Conservation (phyloP, 345 rosid species). For the Pugionium dolabratum region DNA sequence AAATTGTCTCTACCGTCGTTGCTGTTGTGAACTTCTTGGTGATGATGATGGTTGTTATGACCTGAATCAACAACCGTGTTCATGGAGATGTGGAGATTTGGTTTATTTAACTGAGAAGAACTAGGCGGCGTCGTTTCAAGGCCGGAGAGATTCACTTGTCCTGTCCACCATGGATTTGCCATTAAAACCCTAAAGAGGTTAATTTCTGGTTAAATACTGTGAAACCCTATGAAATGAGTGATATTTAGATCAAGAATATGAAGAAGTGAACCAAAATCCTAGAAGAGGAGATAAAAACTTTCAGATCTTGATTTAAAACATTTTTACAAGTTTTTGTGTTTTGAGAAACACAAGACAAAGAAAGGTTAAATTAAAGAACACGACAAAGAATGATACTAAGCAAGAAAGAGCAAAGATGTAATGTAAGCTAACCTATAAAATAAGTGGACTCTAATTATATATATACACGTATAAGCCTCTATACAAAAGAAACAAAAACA, state of each 20-base stretch:
- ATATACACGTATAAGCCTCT: constrained; percentile 11
- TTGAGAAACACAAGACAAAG: constrained; percentile 37
- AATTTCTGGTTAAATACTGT: not conserved
- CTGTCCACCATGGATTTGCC: constrained; percentile 84
- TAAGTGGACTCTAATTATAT: constrained; percentile 17
- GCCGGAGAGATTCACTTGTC: constrained; percentile 57
- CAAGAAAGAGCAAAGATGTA: constrained; percentile 42
- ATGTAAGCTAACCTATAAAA: constrained; percentile 39
- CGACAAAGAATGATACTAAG: constrained; percentile 41
- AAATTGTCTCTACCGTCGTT: constrained; percentile 49
- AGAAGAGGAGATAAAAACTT: constrained; percentile 27
- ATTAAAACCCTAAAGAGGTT: constrained; percentile 36
- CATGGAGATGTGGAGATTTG: constrained; percentile 76
- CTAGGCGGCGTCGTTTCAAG: constrained; percentile 56
- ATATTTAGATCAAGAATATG: constrained; percentile 13
- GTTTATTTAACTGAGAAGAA: constrained; percentile 64
- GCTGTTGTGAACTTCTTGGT: constrained; percentile 41
- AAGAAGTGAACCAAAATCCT: constrained; percentile 9
- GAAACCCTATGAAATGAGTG: constrained; percentile 21
- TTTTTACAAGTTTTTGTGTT: constrained; percentile 40
- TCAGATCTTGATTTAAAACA: constrained; percentile 39
- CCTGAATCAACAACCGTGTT: constrained; percentile 45
- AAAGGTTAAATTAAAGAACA: constrained; percentile 38
- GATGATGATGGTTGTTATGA: constrained; percentile 39
- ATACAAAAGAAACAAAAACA: not conserved